These are phyloP conservation scores for Suillus spraguei DNA, from an alignment of 768 basidiomycete species.

Conservation along the genomic window DNA sequence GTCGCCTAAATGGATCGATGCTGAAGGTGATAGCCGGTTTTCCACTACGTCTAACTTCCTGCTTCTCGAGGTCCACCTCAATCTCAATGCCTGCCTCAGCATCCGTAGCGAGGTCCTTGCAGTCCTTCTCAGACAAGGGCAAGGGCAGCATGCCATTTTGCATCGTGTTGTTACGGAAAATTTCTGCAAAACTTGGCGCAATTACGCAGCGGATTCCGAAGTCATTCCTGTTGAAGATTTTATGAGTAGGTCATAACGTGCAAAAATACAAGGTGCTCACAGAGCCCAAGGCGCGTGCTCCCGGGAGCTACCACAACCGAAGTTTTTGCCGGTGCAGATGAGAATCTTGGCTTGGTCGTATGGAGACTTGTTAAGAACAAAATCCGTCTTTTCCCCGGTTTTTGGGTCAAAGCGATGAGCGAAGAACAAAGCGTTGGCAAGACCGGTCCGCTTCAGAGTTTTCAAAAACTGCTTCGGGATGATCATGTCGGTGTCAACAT, in stretches of 20 bases:
- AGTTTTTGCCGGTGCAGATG: constrained; percentile 85
- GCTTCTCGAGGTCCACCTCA: constrained; percentile 83
- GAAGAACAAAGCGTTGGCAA: constrained; percentile 82
- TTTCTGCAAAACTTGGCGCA: constrained; percentile 89
- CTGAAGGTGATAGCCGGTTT: constrained; percentile 74
- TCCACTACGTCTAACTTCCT: constrained; percentile 75
- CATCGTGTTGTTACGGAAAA: constrained; percentile 88
- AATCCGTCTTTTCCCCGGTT: constrained; percentile 81
- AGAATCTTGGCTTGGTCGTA: constrained; percentile 78
- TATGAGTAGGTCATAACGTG: constrained; percentile 8
- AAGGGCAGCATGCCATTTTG: constrained; percentile 93
- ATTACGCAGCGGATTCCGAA: constrained; percentile 90
- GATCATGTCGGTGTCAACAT: constrained; percentile 93
- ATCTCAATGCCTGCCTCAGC: constrained; percentile 75
- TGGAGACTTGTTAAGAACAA: constrained; percentile 80
- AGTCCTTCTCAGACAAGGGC: constrained; percentile 66
- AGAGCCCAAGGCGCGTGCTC: constrained; percentile 91
- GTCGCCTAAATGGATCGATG: constrained; percentile 88
- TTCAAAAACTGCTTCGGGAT: constrained; percentile 95
- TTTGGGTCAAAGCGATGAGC: constrained; percentile 77
- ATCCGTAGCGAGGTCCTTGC: constrained; percentile 73
- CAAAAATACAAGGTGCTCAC: constrained; percentile 44
- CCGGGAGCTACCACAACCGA: constrained; percentile 88
- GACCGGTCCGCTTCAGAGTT: constrained; percentile 86
- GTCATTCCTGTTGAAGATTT: constrained; percentile 57